Conservation (phyloP, 164 flowering plant genomes). For the grape (Vitis vinifera) region DNA sequence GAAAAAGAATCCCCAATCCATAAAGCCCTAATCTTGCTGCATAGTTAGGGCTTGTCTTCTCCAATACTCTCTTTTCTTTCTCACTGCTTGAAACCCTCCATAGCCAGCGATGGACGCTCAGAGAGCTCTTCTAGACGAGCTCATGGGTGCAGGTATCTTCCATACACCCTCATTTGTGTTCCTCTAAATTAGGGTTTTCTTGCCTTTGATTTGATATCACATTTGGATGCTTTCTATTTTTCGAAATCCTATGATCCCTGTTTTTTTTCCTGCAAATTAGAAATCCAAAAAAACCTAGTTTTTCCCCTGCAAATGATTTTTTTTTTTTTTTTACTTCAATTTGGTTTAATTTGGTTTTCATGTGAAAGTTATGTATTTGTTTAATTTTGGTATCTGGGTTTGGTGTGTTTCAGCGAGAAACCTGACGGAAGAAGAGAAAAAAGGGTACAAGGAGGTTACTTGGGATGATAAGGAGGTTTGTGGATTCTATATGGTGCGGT, state of each 20-base stretch:
- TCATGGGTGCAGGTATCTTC: slow-evolving; percentile 88
- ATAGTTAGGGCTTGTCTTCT: background rate
- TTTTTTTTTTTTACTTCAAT: background rate
- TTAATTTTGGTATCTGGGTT: slow-evolving; percentile 7
- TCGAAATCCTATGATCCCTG: background rate
- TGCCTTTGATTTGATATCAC: background rate
- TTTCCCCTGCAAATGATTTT: background rate
- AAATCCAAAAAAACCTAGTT: background rate
- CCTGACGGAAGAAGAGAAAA: slow-evolving; percentile 90
- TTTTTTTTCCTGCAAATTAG: no score
- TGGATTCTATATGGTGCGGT: slow-evolving; percentile 83
- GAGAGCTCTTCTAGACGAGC: slow-evolving; percentile 93
- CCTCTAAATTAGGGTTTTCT: background rate
- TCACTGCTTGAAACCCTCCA: background rate
- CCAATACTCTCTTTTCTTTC: background rate
- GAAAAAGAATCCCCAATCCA: no score
- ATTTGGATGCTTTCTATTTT: background rate
- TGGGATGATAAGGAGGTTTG: slow-evolving; percentile 99
- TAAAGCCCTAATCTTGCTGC: background rate
- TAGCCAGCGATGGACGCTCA: slow-evolving; percentile 81
- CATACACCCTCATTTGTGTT: slow-evolving; percentile 1
- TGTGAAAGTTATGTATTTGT: background rate
- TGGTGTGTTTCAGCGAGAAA: slow-evolving; percentile 62
- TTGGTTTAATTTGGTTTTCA: background rate
- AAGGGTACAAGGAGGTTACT: slow-evolving; percentile 64